Conservation (phyloP, 2,329 filamentous ascomycete species). For the Amauroascus niger region DNA sequence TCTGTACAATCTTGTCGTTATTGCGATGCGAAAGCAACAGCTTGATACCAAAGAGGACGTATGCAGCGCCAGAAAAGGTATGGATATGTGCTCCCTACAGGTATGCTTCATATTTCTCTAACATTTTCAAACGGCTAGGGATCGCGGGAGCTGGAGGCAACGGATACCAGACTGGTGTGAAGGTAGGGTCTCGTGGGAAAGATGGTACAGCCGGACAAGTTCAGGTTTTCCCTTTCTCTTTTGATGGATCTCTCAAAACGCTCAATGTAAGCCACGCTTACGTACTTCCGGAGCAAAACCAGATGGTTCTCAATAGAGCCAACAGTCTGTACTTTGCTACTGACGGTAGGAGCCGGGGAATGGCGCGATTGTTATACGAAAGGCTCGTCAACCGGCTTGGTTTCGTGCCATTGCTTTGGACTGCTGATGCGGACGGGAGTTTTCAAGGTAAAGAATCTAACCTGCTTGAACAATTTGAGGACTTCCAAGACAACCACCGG, state of each 20-base stretch:
- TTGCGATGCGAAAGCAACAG: not conserved
- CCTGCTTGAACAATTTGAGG: not conserved
- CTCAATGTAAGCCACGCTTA: not conserved
- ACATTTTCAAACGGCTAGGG: not conserved
- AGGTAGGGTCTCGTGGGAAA: not conserved
- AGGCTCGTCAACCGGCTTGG: not conserved
- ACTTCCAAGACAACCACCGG: not conserved
- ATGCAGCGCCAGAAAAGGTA: not conserved
- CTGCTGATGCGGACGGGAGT: not conserved
- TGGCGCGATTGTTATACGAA: not conserved
- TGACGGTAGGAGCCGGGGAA: not conserved
- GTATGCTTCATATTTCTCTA: no score
- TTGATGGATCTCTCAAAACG: not conserved
- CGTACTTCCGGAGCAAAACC: not conserved
- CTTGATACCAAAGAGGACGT: not conserved
- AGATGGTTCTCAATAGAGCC: conserved; percentile 2
- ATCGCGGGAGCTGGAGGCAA: not conserved
- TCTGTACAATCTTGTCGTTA: not conserved
- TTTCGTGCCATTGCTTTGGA: not conserved
- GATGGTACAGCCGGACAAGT: not conserved
- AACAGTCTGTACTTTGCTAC: not conserved
- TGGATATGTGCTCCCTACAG: no score
- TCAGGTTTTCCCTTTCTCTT: not conserved
- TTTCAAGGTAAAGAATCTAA: not conserved
- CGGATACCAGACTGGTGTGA: not conserved